These are phyloP conservation scores for Apiotrichum gamsii DNA, from an alignment of 1,284 basidiomycete genomes.

Conservation along the genomic window DNA sequence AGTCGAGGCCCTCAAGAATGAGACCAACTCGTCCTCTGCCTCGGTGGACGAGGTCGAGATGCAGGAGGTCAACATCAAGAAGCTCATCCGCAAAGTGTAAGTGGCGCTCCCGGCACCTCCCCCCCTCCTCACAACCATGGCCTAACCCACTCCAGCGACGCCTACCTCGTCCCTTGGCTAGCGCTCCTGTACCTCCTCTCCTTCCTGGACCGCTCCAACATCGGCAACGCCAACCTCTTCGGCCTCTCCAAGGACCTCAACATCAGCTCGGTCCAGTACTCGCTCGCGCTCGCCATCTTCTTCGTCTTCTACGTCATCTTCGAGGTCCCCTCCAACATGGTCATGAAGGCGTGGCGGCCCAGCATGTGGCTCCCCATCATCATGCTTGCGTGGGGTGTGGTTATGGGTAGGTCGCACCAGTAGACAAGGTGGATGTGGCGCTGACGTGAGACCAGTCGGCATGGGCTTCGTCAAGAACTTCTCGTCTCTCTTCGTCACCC, in stretches of 20 bases:
- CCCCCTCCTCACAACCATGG: too few species aligned
- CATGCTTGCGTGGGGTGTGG: conserved; percentile 45
- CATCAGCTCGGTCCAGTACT: conserved; percentile 27
- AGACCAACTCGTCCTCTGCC: background rate
- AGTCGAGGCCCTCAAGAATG: conserved; percentile 1
- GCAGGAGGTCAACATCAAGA: conserved; percentile 10
- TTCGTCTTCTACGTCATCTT: conserved; percentile 40
- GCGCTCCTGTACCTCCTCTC: conserved; percentile 62
- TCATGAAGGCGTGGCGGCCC: conserved; percentile 42
- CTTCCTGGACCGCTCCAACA: conserved; percentile 67
- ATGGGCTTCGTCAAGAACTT: conserved; percentile 47
- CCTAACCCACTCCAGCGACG: conserved; percentile 21
- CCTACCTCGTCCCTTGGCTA: conserved; percentile 30
- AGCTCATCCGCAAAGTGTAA: conserved; percentile 12
- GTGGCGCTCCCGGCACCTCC: background rate
- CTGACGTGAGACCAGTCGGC: too few species aligned
- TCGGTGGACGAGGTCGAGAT: background rate
- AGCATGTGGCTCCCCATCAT: conserved; percentile 32
- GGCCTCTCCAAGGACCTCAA: conserved; percentile 29
- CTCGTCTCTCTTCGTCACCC: conserved; percentile 34
- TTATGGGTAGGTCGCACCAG: too few species aligned
- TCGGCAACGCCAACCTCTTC: conserved; percentile 51
- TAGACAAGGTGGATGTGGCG: too few species aligned
- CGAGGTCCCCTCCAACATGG: conserved; percentile 59
- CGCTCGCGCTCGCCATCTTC: conserved; percentile 34